Conservation (phyloP, 768 basidiomycete species). For the Lactarius indigo region DNA sequence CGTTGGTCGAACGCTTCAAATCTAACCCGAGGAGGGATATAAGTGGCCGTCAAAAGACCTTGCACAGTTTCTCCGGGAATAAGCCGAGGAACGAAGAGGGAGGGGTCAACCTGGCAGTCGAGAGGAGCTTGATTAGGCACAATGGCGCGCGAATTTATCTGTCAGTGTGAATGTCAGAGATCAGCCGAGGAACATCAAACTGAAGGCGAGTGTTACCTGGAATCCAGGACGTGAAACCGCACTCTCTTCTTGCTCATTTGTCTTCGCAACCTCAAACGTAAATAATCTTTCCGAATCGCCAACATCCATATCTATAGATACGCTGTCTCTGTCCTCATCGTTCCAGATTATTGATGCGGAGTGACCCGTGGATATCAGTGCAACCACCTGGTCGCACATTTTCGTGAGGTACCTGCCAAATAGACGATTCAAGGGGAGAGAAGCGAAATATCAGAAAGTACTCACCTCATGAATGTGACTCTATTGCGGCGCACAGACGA, state of each 20-base stretch:
- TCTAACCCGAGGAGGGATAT: background rate
- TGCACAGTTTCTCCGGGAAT: constrained; percentile 26
- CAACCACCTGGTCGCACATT: constrained; percentile 51
- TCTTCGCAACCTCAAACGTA: constrained; percentile 52
- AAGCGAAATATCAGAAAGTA: background rate
- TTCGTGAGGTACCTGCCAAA: constrained; percentile 13
- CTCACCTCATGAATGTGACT: constrained; percentile 58
- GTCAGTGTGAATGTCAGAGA: background rate
- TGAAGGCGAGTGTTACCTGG: constrained; percentile 12
- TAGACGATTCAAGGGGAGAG: background rate
- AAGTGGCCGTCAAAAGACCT: constrained; percentile 20
- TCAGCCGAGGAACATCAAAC: too few relatives aligned
- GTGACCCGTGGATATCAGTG: constrained; percentile 49
- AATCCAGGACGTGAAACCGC: constrained; percentile 45
- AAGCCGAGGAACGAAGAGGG: background rate
- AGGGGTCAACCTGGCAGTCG: background rate
- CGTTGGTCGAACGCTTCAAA: background rate
- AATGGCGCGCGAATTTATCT: constrained; percentile 1
- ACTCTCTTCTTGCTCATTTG: constrained; percentile 51
- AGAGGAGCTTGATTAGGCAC: background rate
- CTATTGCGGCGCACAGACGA: constrained; percentile 49
- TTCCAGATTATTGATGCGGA: constrained; percentile 44
- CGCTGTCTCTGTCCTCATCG: constrained; percentile 30
- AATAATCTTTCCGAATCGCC: constrained; percentile 46
- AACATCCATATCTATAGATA: constrained; percentile 36